Conservation (phyloP, 1,284 basidiomycete genomes). For the Cystobasidium pallidum region DNA sequence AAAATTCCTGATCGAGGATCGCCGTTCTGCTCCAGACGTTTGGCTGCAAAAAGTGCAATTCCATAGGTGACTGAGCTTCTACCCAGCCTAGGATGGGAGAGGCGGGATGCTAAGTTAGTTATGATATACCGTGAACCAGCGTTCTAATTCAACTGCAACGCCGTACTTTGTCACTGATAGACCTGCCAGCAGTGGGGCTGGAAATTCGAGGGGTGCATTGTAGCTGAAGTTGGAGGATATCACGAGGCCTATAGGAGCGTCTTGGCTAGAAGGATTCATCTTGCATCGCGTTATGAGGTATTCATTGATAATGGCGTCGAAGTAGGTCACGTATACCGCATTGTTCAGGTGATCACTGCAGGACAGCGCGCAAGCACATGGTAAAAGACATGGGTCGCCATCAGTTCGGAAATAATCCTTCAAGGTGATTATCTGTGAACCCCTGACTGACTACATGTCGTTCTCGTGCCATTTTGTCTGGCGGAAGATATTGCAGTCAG, state of each 20-base stretch:
- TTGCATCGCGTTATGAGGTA: slow-evolving; percentile 37
- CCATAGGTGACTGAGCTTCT: slow-evolving; percentile 39
- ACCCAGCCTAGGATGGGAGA: slow-evolving; percentile 31
- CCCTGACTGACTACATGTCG: slow-evolving; percentile 39
- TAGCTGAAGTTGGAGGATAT: slow-evolving; percentile 16
- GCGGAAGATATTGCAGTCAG: background rate
- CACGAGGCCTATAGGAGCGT: slow-evolving; percentile 31
- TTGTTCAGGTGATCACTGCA: slow-evolving; percentile 35
- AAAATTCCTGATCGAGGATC: background rate
- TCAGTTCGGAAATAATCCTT: too few relatives aligned
- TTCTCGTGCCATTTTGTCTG: slow-evolving; percentile 44
- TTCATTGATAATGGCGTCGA: slow-evolving; percentile 48
- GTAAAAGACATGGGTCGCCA: too few relatives aligned
- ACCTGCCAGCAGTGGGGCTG: slow-evolving; percentile 28
- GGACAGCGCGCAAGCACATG: too few relatives aligned
- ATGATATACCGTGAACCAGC: too few relatives aligned
- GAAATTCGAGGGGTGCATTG: slow-evolving; percentile 28
- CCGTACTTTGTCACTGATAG: slow-evolving; percentile 35
- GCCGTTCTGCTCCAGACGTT: background rate
- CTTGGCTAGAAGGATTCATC: background rate
- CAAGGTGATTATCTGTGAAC: background rate
- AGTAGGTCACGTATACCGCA: slow-evolving; percentile 45
- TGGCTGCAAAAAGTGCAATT: slow-evolving; percentile 35
- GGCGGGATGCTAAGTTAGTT: slow-evolving; percentile 16
- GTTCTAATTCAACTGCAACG: too few relatives aligned